Percentiles rank a stretch among this genome's conserved stretches.
Conservation (phyloP, 306 rosid genomes). For the Quercus glauca region DNA sequence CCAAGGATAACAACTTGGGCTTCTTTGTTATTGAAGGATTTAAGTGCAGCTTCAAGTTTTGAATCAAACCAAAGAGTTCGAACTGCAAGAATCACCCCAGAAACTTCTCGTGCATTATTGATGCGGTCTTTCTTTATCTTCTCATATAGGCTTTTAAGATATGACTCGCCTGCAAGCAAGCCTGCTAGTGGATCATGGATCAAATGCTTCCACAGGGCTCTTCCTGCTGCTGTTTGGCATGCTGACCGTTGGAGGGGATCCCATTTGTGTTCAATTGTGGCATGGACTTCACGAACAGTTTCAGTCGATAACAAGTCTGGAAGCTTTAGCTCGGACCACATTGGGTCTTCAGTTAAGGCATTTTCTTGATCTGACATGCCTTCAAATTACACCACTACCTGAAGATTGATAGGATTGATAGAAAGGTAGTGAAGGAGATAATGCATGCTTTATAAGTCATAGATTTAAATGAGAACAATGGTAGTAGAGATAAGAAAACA, state of each 20-base stretch:
- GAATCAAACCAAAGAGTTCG: slow-evolving; percentile 94
- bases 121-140: slow-evolving; percentile 74
- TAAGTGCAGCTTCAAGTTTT: slow-evolving; percentile 59
- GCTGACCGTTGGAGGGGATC: slow-evolving; percentile 75
- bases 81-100: slow-evolving; percentile 93
- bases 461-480: slow-evolving; percentile 12
- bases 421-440: slow-evolving; percentile 39
- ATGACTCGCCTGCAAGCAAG: slow-evolving; percentile 79
- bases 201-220: slow-evolving; percentile 95
- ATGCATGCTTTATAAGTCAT: slow-evolving; percentile 43
- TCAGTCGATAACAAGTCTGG: slow-evolving; percentile 64
- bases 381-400: slow-evolving; percentile 8
- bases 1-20: slow-evolving; percentile 94
- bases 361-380: slow-evolving; percentile 66
- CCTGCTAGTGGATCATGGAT: slow-evolving; percentile 77
- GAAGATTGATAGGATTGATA: slow-evolving; percentile 18
- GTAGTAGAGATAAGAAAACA: slow-evolving; percentile 87
- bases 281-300: slow-evolving; percentile 59
- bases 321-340: slow-evolving; percentile 73
- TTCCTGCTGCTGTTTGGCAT: slow-evolving; percentile 91
- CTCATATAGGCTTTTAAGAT: slow-evolving; percentile 74
- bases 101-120: slow-evolving; percentile 78
- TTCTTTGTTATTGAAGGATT: slow-evolving; percentile 45
- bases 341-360: slow-evolving; percentile 39
- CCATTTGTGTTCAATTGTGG: slow-evolving; percentile 77